Evolutionary conservation across 495 filamentous ascomycete genomes (phyloP), one percentile per base, ranked within the genome.

Genomic region (Annulohypoxylon moriforme): DNA sequence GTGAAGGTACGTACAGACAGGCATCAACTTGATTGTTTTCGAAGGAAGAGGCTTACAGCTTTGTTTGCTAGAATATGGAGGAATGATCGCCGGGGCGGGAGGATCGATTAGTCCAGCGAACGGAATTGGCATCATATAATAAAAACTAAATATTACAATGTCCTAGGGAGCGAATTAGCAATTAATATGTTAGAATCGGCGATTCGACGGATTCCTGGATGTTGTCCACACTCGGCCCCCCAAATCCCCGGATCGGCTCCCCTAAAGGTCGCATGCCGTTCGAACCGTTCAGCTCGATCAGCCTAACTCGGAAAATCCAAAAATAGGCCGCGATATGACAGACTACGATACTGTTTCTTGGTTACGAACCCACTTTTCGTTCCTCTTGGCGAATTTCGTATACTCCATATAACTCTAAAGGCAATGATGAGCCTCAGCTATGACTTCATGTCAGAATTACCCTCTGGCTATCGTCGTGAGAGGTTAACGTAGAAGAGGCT

Each of bases 341-440:
- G 49, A 8, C 1, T 9, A 25, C 29, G 34, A 7, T 20, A 40
- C 8, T 34, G 18, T 31, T 42, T 5, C 27, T 63, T 31, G 46
- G 31, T 31, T 38, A 52, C 59, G 59, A 58, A 44, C 40, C 64
- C 60, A 69, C 27, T 13, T 11, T 16, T n/a, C 5, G 27, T 49
- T 47, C 59, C 40, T 69, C 33, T 38, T 29, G n/a, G 3, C 13
- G 18, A 8, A 14, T 34, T 34, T 9, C 1, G 14, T n/a, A 52
- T 62, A 20, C 14, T 14, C 44, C 29, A 53, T 7, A 9, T 20
- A 42, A 53, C 40, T 53, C 11, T 47, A 42, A 22, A 36, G 60
- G 67, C n/a, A 59, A 59, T 38, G 42, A 69, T 69, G 31, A 9
- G 14, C 59, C 31, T 44, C 25, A 16, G 24, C 11, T 63, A 69